A percentile compares a stretch with the other conserved stretches of the same genome.
Conservation (phyloP, 495 filamentous ascomycete species). For the Tuber melanosporum region DNA sequence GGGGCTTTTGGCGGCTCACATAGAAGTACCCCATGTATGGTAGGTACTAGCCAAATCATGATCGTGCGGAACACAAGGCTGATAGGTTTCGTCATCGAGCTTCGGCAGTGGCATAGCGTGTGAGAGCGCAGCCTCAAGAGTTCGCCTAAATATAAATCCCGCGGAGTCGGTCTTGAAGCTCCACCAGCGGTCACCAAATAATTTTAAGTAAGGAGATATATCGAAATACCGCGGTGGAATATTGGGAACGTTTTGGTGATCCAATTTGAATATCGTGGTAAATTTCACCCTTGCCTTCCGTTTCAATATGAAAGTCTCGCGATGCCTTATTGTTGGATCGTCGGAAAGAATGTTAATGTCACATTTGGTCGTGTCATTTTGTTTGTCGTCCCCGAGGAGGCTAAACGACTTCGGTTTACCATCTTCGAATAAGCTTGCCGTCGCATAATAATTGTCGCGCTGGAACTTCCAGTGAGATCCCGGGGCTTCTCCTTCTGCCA, state of each 20-base stretch:
- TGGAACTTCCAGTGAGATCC: not conserved
- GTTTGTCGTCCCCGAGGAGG: not conserved
- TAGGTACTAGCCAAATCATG: not conserved
- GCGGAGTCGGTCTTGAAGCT: not conserved
- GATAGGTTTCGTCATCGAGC: not conserved
- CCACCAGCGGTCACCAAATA: not conserved
- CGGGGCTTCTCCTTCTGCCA: not conserved
- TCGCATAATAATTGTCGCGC: not conserved
- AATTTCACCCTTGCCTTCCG: no score
- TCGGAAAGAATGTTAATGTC: not conserved
- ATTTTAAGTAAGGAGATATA: not conserved
- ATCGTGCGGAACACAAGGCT: not conserved
- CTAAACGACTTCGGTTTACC: not conserved
- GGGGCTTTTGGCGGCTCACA: not conserved
- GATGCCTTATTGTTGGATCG: no score
- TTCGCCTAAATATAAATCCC: not conserved
- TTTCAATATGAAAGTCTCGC: no score
- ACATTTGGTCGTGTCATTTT: no score
- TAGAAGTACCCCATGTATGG: not conserved
- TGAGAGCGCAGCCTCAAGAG: not conserved
- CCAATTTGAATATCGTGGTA: no score
- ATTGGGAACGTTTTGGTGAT: no score
- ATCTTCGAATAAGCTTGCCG: slow-evolving; percentile 3
- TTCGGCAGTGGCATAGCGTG: not conserved
- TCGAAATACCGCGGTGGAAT: not conserved